Evolutionary conservation across 139 green algal species (phyloP).

Genomic region (Chlorella sp.): DNA sequence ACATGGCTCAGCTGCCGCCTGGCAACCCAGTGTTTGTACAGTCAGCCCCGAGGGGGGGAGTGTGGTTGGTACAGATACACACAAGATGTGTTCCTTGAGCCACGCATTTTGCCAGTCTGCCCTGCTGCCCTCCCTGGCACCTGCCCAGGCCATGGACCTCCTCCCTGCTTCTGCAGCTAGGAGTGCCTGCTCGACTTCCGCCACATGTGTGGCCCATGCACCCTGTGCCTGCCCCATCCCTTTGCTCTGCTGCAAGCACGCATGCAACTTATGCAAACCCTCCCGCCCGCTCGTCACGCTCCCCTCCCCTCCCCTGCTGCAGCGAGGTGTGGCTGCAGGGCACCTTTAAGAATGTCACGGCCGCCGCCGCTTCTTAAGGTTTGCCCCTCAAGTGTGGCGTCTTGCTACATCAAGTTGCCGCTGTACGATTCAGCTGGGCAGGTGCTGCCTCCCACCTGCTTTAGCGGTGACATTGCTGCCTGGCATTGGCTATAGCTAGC

Average conservation of each 20-base stretch:
- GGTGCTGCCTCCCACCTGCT: neutral
- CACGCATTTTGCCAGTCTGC: neutral
- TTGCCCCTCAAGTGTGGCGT: no score
- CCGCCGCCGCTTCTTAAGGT: neutral
- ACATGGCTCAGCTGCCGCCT: no score
- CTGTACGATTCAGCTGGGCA: neutral
- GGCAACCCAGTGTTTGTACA: no score
- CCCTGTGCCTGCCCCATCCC: neutral
- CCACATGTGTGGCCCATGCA: no score
- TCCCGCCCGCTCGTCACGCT: neutral
- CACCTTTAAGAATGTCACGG: neutral
- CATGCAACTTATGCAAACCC: neutral
- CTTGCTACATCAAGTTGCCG: neutral
- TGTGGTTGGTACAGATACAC: no score
- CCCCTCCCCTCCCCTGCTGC: neutral
- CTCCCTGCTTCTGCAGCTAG: neutral
- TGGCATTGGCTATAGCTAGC: no score
- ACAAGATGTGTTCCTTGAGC: neutral
- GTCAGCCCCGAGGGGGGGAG: no score
- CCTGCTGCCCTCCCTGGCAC: neutral
- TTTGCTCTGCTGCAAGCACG: neutral
- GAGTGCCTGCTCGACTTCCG: no score
- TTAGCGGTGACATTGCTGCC: no score
- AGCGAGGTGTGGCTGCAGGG: conserved; percentile 20
- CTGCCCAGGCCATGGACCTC: neutral